phyloP scores from a whole-genome alignment of 2,329 filamentous ascomycete species.

The Neopestalotiopsis sp. region DNA sequence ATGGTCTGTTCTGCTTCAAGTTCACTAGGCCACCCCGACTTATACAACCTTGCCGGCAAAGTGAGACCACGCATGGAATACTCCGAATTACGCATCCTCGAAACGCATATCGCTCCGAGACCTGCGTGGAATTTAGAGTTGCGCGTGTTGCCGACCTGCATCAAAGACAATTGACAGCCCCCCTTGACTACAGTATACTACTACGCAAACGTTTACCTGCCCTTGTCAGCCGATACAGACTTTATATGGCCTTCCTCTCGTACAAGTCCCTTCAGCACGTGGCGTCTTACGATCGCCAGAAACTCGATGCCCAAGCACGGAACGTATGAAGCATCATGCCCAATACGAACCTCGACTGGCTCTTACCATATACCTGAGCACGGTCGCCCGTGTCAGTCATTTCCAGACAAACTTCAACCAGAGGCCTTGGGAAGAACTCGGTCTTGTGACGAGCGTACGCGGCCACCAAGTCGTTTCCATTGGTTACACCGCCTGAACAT shows the following conservation, averaged over 20 bases:
- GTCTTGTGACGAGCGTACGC: constrained; percentile 52
- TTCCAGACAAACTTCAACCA: constrained; percentile 50
- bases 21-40: no score
- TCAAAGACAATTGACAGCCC: not conserved
- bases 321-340: constrained; percentile 45
- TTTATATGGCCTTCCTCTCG: not conserved
- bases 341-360: constrained; percentile 39
- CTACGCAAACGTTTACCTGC: not conserved
- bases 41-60: no score
- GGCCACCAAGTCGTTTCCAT: constrained; percentile 61
- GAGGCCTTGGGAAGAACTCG: constrained; percentile 46
- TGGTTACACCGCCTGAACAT: constrained; percentile 55
- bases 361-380: constrained; percentile 46
- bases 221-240: not conserved
- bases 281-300: not conserved
- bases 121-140: not conserved
- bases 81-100: not conserved
- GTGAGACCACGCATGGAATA: not conserved
- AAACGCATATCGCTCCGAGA: not conserved
- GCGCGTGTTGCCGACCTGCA: not conserved
- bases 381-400: constrained; percentile 57
- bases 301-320: constrained; percentile 36
- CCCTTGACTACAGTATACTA: not conserved
- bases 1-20: no score
- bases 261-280: not conserved